Evolutionary conservation across 2,329 filamentous ascomycete genomes (phyloP), one percentile per base, ranked within the genome.

Genomic region (Aspergillus floridensis): DNA sequence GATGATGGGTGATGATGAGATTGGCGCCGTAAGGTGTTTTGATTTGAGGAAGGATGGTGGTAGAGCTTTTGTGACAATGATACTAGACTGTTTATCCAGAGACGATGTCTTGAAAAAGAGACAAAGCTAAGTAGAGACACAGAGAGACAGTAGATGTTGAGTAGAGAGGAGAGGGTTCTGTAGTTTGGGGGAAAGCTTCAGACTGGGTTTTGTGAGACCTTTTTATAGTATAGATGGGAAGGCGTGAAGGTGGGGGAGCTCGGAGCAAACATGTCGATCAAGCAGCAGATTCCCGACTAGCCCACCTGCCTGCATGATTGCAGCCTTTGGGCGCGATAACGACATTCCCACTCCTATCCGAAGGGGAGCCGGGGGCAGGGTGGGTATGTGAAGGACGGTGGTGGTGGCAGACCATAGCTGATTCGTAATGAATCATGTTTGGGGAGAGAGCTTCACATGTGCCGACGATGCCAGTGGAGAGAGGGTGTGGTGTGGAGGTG

Each of bases 361-460:
- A 59, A 26, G 35, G 57, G 62, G 60, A 52, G 53, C 56, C 54
- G 53, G 32, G 56, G 44, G 51, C 49, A 51, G 49, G 54, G 60
- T 26, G 60, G 26, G 26, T 29, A 29, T 29, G 7, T 29, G 26
- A 2, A 7, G 8, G 26, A 8, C 8, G 32, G 38, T 44, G 38
- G 38, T 41, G 38, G 38, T 35, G 32, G 16, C 7, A 35, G 38
- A 41, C 16, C 14, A 41, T n/a, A 16, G 38, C 38, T 44, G 38
- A 41, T 58, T 44, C 21, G 56, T 47, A 41, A 21, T 59, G 67
- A 64, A 69, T 19, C 65, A 68, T 69, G 7, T 29, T 29, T 29
- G 26, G 7, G 65, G 68, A 66, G 68, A 44, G 52, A 48, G 57
- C 24, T 57, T 57, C 59, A 55, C 53, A 55, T 55, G 53, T 47